Percentiles rank a stretch among this genome's conserved stretches.
phyloP scores from a whole-genome alignment of 2,329 filamentous ascomycete genomes.

The Fusarium denticulatum region DNA sequence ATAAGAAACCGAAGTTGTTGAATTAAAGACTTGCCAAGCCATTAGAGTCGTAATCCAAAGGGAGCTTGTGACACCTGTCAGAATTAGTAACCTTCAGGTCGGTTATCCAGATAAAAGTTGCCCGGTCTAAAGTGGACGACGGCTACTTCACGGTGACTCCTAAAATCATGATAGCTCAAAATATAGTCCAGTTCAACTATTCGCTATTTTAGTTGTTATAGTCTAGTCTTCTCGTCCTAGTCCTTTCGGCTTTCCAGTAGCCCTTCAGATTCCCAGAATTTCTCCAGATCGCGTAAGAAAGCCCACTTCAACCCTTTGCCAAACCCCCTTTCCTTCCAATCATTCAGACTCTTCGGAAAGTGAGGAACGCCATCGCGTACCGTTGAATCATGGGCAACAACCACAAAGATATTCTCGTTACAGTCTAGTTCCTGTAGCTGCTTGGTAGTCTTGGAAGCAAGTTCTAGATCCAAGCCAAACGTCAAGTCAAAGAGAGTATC shows the following conservation, averaged over 20 bases:
- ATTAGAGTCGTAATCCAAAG: not conserved
- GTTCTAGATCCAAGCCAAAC: conserved; percentile 28
- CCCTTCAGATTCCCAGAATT: conserved; percentile 28
- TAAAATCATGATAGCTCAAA: rapidly evolving
- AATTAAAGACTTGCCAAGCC: not conserved
- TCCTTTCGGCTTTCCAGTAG: not conserved
- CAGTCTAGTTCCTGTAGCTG: conserved; percentile 36
- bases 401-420: conserved; percentile 31
- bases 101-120: not conserved
- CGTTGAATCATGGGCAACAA: conserved; percentile 35
- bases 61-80: not conserved
- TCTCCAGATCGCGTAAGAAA: conserved; percentile 33
- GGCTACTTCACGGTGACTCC: not conserved
- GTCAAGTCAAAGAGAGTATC: conserved; percentile 34
- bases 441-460: conserved; percentile 18
- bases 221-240: not conserved
- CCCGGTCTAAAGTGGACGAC: rapidly evolving
- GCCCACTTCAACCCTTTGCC: conserved; percentile 32
- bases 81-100: not conserved
- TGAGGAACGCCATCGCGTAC: conserved; percentile 37
- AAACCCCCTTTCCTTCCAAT: conserved; percentile 30
- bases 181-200: not conserved
- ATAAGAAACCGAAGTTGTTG: not conserved
- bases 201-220: not conserved
- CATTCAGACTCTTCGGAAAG: conserved; percentile 30